phyloP scores from a whole-genome alignment of 495 filamentous ascomycete species.

The Articulospora tetracladia region DNA sequence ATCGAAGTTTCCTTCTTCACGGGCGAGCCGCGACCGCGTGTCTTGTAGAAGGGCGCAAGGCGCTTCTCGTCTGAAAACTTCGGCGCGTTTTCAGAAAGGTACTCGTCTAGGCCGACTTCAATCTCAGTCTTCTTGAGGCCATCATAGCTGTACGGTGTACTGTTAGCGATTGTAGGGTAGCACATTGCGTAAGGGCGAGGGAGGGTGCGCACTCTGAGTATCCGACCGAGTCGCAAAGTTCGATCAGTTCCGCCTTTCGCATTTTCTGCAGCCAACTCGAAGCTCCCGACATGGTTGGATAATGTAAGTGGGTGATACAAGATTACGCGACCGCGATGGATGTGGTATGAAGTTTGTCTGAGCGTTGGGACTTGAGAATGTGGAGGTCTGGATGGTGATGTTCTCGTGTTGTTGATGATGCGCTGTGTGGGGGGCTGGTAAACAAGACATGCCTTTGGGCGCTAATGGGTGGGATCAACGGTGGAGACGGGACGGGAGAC shows the following conservation, averaged over 20 bases:
- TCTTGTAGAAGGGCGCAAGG: conserved; percentile 75
- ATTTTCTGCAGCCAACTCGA: conserved; percentile 76
- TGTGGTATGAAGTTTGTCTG: conserved; percentile 3
- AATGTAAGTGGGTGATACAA: conserved; percentile 31
- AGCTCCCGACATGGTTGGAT: conserved; percentile 45
- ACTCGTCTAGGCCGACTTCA: conserved; percentile 68
- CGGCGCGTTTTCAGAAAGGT: conserved; percentile 62
- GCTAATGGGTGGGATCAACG: background rate
- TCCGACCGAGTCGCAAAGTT: conserved; percentile 69
- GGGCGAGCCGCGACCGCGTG: conserved; percentile 57
- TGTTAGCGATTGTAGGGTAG: conserved; percentile 2
- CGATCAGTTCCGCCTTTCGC: conserved; percentile 76
- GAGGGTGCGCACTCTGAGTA: conserved; percentile 59
- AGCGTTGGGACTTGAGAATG: conserved; percentile 1
- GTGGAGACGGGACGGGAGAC: background rate
- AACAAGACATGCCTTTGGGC: conserved; percentile 1
- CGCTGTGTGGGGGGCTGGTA: conserved; percentile 5
- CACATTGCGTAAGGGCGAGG: conserved; percentile 6
- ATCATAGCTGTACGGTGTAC: conserved; percentile 52
- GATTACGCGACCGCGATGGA: conserved; percentile 42
- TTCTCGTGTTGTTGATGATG: conserved; percentile 7
- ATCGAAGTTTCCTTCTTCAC: conserved; percentile 59
- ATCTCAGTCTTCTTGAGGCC: conserved; percentile 78
- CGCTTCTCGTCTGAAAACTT: conserved; percentile 57
- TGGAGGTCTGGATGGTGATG: background rate